Conservation (phyloP, 768 basidiomycete genomes). For the Calocybe indica region DNA sequence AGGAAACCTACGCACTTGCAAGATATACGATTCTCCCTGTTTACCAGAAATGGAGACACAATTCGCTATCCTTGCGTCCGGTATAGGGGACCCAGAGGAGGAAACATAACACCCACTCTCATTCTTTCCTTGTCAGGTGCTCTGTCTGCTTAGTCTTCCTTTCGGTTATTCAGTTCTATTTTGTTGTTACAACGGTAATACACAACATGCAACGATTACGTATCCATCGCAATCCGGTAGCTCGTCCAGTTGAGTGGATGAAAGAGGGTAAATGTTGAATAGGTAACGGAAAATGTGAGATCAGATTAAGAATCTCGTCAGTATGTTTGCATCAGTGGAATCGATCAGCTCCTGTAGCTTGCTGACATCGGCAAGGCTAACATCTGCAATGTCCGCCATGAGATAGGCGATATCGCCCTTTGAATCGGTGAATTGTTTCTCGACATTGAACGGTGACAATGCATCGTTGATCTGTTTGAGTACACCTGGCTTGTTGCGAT, state of each 20-base stretch:
- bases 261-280: slow-evolving; percentile 12
- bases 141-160: too few species aligned
- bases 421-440: slow-evolving; percentile 99
- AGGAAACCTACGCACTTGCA: slow-evolving; percentile 88
- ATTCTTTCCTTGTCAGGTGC: too few species aligned
- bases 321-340: slow-evolving; percentile 78
- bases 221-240: slow-evolving; percentile 5
- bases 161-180: too few species aligned
- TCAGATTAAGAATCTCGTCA: slow-evolving; percentile 62
- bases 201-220: not conserved
- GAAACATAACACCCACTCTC: slow-evolving; percentile 38
- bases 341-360: slow-evolving; percentile 74
- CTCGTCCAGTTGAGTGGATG: slow-evolving; percentile 48
- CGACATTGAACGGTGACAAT: slow-evolving; percentile 92
- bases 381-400: slow-evolving; percentile 94
- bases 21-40: slow-evolving; percentile 97
- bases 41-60: slow-evolving; percentile 94
- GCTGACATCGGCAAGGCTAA: slow-evolving; percentile 75
- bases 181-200: slow-evolving; percentile 12
- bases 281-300: slow-evolving; percentile 15
- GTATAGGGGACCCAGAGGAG: slow-evolving; percentile 94
- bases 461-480: slow-evolving; percentile 93
- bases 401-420: slow-evolving; percentile 92
- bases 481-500: slow-evolving; percentile 94
- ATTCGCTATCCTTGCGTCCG: slow-evolving; percentile 88